Conservation (phyloP, 2,329 filamentous ascomycete species). For the Pyrenophora seminiperda region DNA sequence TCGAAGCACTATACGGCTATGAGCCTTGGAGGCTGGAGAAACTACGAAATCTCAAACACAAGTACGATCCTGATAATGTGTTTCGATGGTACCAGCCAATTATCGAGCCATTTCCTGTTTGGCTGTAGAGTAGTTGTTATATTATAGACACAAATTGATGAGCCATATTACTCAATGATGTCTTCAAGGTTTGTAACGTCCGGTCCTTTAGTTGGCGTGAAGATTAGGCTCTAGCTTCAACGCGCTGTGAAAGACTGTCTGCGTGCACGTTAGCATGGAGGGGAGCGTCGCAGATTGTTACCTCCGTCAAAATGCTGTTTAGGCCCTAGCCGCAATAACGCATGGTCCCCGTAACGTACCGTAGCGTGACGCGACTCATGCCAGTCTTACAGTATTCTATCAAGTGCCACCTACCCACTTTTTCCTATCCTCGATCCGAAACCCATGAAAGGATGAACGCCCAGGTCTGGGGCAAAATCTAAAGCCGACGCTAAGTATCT, state of each 20-base stretch:
- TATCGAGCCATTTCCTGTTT: neutral
- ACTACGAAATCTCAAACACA: neutral
- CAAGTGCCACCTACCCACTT: too few species aligned
- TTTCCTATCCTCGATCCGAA: neutral
- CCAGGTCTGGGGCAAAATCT: neutral
- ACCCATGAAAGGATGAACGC: neutral
- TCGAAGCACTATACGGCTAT: slow-evolving; percentile 9
- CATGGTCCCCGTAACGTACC: neutral
- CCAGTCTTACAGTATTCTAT: too few species aligned
- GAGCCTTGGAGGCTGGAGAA: slow-evolving; percentile 4
- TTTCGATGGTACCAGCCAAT: slow-evolving; percentile 10
- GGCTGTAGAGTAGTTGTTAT: neutral
- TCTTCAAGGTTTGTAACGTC: too few species aligned
- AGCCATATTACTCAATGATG: neutral
- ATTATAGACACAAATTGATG: too few species aligned
- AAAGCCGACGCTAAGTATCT: neutral
- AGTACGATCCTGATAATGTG: slow-evolving; percentile 5
- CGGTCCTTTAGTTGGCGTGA: too few species aligned
- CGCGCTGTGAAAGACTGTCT: neutral
- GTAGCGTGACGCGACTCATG: neutral
- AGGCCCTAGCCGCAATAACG: too few species aligned
- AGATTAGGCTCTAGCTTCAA: too few species aligned
- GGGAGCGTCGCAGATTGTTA: neutral
- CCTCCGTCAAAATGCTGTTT: too few species aligned
- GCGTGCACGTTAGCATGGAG: neutral